These are phyloP conservation scores for Silybum marianum DNA, from an alignment of 129 eudicot species.

Conservation along the genomic window DNA sequence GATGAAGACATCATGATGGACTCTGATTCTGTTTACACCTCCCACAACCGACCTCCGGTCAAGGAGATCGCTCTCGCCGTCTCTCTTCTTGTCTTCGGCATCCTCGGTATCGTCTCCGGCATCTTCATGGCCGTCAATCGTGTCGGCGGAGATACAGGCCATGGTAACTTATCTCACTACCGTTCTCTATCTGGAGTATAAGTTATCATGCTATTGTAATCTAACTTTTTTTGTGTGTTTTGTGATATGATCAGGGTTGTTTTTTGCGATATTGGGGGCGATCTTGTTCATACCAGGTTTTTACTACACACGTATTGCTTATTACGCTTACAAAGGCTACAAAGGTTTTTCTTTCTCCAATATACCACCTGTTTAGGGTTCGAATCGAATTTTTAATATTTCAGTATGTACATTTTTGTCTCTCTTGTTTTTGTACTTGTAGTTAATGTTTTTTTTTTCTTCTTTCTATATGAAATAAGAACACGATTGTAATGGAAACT, in stretches of 20 bases:
- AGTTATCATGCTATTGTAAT: neutral
- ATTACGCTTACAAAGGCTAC: slow-evolving; percentile 96
- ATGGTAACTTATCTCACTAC: slow-evolving; percentile 50
- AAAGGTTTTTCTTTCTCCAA: slow-evolving; percentile 93
- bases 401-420: slow-evolving; percentile 23
- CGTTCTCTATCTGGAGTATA: neutral
- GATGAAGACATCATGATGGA: slow-evolving; percentile 94
- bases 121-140: slow-evolving; percentile 65
- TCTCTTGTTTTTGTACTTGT: slow-evolving; percentile 16
- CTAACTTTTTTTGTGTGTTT: neutral
- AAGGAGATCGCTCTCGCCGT: slow-evolving; percentile 96
- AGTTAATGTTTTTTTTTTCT: neutral
- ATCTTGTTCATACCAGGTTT: slow-evolving; percentile 88
- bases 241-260: slow-evolving; percentile 48
- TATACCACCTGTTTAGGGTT: slow-evolving; percentile 77
- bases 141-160: slow-evolving; percentile 94
- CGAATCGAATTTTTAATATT: neutral
- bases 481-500: slow-evolving; percentile 25
- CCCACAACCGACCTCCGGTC: slow-evolving; percentile 74
- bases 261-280: slow-evolving; percentile 83
- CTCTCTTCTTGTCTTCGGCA: slow-evolving; percentile 84
- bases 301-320: slow-evolving; percentile 91
- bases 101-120: slow-evolving; percentile 64
- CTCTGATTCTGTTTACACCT: slow-evolving; percentile 53
- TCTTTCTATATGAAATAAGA: slow-evolving; percentile 29